Evolutionary conservation across 1,284 basidiomycete genomes (phyloP).

Genomic region (Gymnopus androsaceus): DNA sequence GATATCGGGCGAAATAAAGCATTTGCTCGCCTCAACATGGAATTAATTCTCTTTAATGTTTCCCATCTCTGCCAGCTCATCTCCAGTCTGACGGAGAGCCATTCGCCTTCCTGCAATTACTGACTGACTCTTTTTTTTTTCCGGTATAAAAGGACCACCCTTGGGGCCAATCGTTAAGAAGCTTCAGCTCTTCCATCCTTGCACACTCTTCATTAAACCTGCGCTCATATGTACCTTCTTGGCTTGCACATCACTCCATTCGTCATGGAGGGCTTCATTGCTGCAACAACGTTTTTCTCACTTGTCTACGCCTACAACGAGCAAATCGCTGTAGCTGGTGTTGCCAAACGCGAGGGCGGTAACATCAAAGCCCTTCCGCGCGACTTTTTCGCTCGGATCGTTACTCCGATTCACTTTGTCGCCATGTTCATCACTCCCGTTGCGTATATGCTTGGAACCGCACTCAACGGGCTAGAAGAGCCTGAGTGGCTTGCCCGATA

Average conservation of each 20-base stretch:
- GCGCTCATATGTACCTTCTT: not conserved
- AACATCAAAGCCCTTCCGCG: conserved; percentile 5
- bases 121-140: not conserved
- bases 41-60: too few species aligned
- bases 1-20: too few species aligned
- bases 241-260: not conserved
- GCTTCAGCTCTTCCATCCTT: not conserved
- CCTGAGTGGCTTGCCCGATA: not conserved
- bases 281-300: not conserved
- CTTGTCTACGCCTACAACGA: conserved; percentile 10
- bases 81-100: too few species aligned
- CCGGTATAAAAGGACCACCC: not conserved
- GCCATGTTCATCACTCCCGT: conserved; percentile 6
- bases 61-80: too few species aligned
- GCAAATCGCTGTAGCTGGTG: conserved; percentile 10
- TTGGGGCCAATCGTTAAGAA: not conserved
- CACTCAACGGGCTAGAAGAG: conserved; percentile 3
- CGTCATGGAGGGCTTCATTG: not conserved
- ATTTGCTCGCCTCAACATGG: too few species aligned
- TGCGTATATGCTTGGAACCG: not conserved
- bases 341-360: conserved; percentile 8
- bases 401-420: conserved; percentile 8
- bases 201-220: not conserved
- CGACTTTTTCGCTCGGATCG: conserved; percentile 1
- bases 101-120: too few species aligned